These are phyloP conservation scores for Bryoglossum gracile DNA, from an alignment of 495 filamentous ascomycete genomes.

Conservation along the genomic window DNA sequence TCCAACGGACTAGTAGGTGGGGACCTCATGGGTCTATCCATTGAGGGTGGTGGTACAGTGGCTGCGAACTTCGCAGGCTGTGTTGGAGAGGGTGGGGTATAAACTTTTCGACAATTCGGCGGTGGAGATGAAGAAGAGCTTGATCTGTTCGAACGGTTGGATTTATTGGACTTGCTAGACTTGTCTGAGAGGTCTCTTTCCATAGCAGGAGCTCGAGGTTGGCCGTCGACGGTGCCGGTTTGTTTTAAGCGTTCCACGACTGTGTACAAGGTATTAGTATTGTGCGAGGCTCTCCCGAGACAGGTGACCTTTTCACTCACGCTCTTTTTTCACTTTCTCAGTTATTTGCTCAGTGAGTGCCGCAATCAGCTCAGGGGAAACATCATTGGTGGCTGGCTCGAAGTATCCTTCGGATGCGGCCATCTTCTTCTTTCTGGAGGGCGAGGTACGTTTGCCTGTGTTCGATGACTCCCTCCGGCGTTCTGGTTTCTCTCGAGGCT, in stretches of 20 bases:
- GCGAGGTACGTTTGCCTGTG: conserved; percentile 11
- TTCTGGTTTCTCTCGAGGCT: conserved; percentile 17
- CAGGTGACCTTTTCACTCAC: conserved; percentile 5
- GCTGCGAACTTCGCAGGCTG: conserved; percentile 8
- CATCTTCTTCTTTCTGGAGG: conserved; percentile 15
- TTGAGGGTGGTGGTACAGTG: conserved; percentile 6
- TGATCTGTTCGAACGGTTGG: conserved; percentile 18
- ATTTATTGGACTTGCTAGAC: no score
- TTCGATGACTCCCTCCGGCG: conserved; percentile 4
- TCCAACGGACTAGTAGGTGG: conserved; percentile 20
- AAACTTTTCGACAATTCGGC: conserved; percentile 17
- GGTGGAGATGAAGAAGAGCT: conserved; percentile 24
- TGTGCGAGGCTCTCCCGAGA: not conserved
- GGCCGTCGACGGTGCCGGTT: conserved; percentile 18
- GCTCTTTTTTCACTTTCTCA: conserved; percentile 20
- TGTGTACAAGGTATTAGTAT: conserved; percentile 7
- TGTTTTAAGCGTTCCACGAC: conserved; percentile 24
- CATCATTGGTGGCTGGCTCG: conserved; percentile 8
- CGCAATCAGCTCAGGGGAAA: conserved; percentile 25
- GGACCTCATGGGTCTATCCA: conserved; percentile 9
- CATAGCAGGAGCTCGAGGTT: conserved; percentile 10
- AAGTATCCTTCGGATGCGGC: conserved; percentile 3
- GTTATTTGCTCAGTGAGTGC: conserved; percentile 21
- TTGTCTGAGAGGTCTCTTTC: no score
- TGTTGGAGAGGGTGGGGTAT: conserved; percentile 22